phyloP scores from a whole-genome alignment of 1,284 basidiomycete genomes.

The Ganoderma multipileum region DNA sequence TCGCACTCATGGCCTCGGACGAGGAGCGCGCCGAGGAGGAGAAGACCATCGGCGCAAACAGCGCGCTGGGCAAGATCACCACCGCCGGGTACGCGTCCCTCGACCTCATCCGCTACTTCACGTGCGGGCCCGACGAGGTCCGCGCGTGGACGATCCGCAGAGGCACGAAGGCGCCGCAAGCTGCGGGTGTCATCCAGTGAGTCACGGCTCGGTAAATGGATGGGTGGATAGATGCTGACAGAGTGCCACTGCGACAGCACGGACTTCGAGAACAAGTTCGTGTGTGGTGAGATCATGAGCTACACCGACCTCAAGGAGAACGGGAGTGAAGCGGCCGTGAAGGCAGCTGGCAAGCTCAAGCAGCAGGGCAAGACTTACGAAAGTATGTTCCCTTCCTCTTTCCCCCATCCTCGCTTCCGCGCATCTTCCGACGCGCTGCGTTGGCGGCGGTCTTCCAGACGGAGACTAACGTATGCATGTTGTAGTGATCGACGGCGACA shows the following conservation, averaged over 20 bases:
- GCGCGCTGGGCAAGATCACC: constrained; percentile 90
- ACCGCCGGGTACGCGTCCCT: constrained; percentile 89
- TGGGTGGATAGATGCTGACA: background rate
- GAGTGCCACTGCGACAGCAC: constrained; percentile 53
- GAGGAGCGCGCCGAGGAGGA: constrained; percentile 85
- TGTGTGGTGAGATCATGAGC: constrained; percentile 99
- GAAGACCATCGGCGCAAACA: constrained; percentile 72
- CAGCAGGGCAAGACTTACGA: constrained; percentile 99
- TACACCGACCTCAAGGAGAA: constrained; percentile 93
- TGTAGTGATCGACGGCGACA: constrained; percentile 83
- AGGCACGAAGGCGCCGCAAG: constrained; percentile 95
- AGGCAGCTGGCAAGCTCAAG: constrained; percentile 94
- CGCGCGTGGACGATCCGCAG: constrained; percentile 97
- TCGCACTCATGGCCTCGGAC: constrained; percentile 65
- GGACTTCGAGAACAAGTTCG: constrained; percentile 98
- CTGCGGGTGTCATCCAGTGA: constrained; percentile 98
- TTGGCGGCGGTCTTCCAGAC: background rate
- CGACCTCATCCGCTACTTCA: constrained; percentile 95
- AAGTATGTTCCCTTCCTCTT: constrained; percentile 55
- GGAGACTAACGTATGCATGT: background rate
- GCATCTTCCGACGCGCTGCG: background rate
- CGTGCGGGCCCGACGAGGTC: constrained; percentile 95
- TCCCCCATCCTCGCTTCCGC: background rate
- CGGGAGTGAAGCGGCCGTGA: constrained; percentile 90
- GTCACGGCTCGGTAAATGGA: constrained; percentile 39